Evolutionary conservation across 208 protist species (phyloP), one percentile per base, ranked within the genome.

Genomic region (Polymyxa betae): DNA sequence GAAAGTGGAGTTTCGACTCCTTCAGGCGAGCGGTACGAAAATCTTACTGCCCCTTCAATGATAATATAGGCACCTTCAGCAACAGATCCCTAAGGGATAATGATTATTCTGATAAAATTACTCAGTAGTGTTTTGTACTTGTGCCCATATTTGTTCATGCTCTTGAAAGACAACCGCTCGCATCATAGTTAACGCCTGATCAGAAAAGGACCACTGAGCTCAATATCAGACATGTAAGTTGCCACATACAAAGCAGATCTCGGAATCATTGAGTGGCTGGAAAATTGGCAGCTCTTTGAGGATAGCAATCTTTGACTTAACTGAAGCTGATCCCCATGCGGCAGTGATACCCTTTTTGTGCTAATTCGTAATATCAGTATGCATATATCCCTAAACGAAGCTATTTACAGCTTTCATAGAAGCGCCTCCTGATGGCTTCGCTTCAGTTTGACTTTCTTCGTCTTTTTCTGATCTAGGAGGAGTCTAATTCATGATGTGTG

Each of bases 211-310:
- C n/a, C 5, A n/a, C 10, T n/a, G 72, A 82, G 5, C 10, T 5
- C n/a, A 12, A 82, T 45, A 82, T 82, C 16, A n/a, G 40, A 35
- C 5, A 20, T 35, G 72, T 82, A 38, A 5, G 49, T 60, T 60
- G 49, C n/a, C n/a, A 60, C 49, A 24, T 82, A 82, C 72, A n/a
- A 82, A 82, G n/a, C 72, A 82, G n/a, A 82, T 5, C 12, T 38
- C n/a, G 72, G 72, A 82, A 16, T 82, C 72, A 16, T 35, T 5
- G 35, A 82, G 40, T 38, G 5, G 16, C 12, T 82, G 5, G 72
- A 82, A 82, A 16, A 82, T 45, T 5, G 5, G 5, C n/a, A 82
- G n/a, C 40, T 82, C 40, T n/a, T 82, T 82, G 16, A 82, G n/a
- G 10, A 82, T 35, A 12, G 35, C n/a, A 5, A 82, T 5, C n/a